Evolutionary conservation across 2,329 filamentous ascomycete genomes (phyloP), one percentile per base, ranked within the genome.

Genomic region (Aurifilum marmelostoma): DNA sequence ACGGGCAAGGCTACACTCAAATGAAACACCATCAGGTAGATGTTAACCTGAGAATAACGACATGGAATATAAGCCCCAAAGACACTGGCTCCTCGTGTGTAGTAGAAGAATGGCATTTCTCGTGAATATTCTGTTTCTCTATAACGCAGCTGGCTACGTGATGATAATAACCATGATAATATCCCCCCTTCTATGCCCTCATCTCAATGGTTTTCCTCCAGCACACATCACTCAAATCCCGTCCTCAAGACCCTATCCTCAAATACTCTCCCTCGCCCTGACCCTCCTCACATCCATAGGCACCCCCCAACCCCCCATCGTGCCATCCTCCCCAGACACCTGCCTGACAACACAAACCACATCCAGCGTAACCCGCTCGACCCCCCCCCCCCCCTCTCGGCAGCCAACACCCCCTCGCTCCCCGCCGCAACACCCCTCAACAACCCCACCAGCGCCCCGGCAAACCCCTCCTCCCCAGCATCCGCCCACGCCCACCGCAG

Each of bases 231-330:
- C 39, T 9, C 4, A 54, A 12, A 27, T 0, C 47, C 24, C 18
- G 34, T 29, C 29, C 12, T 59, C 9, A 14, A 37, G 16, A 29
- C 5, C 21, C 1, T 14, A 8, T 29, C 16, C n/a, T n/a, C 18
- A n/a, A 4, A 3, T 24, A 32, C 16, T 32, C 18, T 1, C 32
- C 29, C 56, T 60, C 21, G 27, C 3, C 24, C 24, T 37, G 32
- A 62, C 7, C 37, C 59, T 43, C 37, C 59, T 62, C 59, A 62
- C 59, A 21, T 62, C 59, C 59, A 62, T 62, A 11, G 59, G 59
- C 59, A 62, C 43, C 59, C 59, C 59, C 9, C 43, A 62, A 5
- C 8, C 56, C 18, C 21, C 34, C 34, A 4, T 12, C 9, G 12
- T 27, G 18, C 34, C 34, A 14, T 41, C 34, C n/a, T 27, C 34